These are phyloP conservation scores for Camptophora hylomeconis DNA, from an alignment of 2,329 filamentous ascomycete species.

Conservation along the genomic window DNA sequence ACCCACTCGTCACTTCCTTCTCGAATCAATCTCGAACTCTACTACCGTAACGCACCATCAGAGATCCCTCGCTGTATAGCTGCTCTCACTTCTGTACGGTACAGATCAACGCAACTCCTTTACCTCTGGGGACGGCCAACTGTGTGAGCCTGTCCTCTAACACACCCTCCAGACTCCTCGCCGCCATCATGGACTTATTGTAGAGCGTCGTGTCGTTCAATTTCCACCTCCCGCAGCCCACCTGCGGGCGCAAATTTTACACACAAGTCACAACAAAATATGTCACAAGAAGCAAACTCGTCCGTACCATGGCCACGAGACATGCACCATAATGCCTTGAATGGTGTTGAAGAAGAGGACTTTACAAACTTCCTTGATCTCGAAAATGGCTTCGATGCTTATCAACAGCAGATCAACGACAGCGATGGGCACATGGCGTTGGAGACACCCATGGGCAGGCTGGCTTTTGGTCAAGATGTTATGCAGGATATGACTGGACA, in stretches of 20 bases:
- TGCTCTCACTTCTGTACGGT: too few species aligned
- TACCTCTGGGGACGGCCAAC: too few species aligned
- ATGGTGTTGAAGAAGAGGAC: conserved; percentile 29
- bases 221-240: conserved; percentile 13
- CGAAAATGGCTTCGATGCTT: conserved; percentile 27
- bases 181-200: conserved; percentile 8
- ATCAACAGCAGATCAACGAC: conserved; percentile 25
- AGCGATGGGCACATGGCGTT: conserved; percentile 24
- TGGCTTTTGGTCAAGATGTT: conserved; percentile 18
- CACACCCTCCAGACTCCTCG: not conserved
- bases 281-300: conserved; percentile 15
- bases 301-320: conserved; percentile 26
- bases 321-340: conserved; percentile 26
- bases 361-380: conserved; percentile 38
- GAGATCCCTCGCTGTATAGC: too few species aligned
- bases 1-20: too few species aligned
- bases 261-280: conserved; percentile 11
- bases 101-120: too few species aligned
- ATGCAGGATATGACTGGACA: conserved; percentile 2
- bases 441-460: conserved; percentile 25
- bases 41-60: too few species aligned
- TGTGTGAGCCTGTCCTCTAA: conserved; percentile 1
- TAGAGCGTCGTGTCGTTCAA: conserved; percentile 8
- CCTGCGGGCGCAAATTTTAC: conserved; percentile 14
- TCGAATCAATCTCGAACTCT: too few species aligned